Base-by-base conservation (phyloP, 2,329 filamentous ascomycete species). In the Hymenoscyphus repandus region DNA sequence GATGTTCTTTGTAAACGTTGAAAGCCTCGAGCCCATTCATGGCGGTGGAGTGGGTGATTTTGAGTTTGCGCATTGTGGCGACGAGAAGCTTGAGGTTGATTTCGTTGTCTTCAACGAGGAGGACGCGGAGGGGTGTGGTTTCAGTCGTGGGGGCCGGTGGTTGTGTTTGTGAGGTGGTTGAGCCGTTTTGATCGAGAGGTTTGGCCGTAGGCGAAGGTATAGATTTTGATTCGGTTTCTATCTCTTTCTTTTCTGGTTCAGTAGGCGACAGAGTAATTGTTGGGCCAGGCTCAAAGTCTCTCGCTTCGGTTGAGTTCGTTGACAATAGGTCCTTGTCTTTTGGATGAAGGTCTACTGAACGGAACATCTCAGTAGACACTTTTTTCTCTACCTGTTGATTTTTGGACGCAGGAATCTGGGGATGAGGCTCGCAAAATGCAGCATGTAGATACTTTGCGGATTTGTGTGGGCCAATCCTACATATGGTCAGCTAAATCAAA, bases 11-110 rank as follows among this genome's bases (percentile, higher is more conserved):
- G 42, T 65, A 66, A 2, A 49, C 38, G 37, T 75, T 66, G 3
- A 78, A 66, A 1, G 76, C 76, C 60, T 77, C 70, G 2, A 72
- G 66, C 5, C 76, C 76, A 54, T 78, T 71, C 10, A 57, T 60
- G 3, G 74, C 75, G 1, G 66, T 66, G 17, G 64, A 64, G 30
- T 69, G 66, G 22, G 66, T 62, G 3, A 64, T 50, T 42, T 62
- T 59, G 6, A 66, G 47, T 38, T 65, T 65, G 20, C 56, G 58
- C 63, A 66, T 65, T 5, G 62, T 64, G 10, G 63, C 59, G 17
- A 64, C 55, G 2, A 66, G 55, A 10, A 66, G 56, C 37, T 62
- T 64, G 31, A 73, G 54, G 47, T 72, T 72, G 51, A 72, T 69
- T 33, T 66, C 64, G 50, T 73, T 73, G 50, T 72, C 70, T 53